Base-by-base conservation (phyloP, 371 early-diverging fungal genomes). In the Chytridium lagenaria region DNA sequence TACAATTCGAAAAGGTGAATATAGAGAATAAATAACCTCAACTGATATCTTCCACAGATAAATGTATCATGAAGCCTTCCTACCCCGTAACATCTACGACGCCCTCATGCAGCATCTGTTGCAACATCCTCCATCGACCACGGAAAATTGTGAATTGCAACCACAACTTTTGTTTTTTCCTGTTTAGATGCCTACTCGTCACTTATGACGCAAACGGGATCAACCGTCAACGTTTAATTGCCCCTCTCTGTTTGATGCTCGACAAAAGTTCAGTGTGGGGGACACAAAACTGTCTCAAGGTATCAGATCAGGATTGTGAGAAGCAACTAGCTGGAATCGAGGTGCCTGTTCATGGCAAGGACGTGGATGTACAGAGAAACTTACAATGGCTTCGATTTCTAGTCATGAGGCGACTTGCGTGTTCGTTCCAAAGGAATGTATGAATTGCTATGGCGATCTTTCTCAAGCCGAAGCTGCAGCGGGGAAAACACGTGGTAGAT, bases 1-100 rank as follows among this genome's bases (percentile, higher is more conserved):
- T 23, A 67, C 61, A 2, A 33, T 72, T 3, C 70, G 79, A 50
- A 77, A 78, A 77, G 77, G 71, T 70, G 63, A 57, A 39, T 38
- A 5, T 28, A 26, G 10, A 44, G 44, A 19, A 12, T 19, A 19
- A 44, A 12, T 44, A 19, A 44, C 12, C 44, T 44, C 44, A 44
- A 12, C 44, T 19, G 12, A 44, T 44, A 44, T 12, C 44, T 44
- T 44, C 19, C 19, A 44, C 44, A 44, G 55, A 52, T 15, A 52
- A 52, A 26, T 5, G 55, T 26, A 26, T 5, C 55, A 52, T n/a
- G 26, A 52, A 23, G 23, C 55, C 55, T 15, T 5, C 7, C 5
- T 5, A 15, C 26, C 5, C 26, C 55, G 26, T 23, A 10, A 12
- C n/a, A 10, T 26, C 26, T 5, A 5, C 55, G 5, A 26, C 26